phyloP scores from a whole-genome alignment of 371 early-diverging fungal species.

The Mucor racemosus region DNA sequence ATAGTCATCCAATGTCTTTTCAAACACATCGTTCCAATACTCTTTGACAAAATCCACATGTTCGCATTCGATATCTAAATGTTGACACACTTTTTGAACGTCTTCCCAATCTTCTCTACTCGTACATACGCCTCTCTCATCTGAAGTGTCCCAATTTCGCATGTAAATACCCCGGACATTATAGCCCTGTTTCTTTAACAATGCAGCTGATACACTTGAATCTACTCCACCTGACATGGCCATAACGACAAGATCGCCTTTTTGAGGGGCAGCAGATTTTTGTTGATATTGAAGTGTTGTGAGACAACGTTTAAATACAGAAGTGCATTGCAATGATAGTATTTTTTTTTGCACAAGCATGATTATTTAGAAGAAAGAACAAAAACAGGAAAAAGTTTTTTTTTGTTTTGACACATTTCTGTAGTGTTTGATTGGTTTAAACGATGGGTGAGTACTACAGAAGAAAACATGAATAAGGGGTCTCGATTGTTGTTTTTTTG shows the following conservation, averaged over 20 bases:
- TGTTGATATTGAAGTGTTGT: slow-evolving; percentile 7
- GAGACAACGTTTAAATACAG: slow-evolving; percentile 12
- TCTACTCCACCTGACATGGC: slow-evolving; percentile 95
- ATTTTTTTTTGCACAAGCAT: slow-evolving; percentile 2
- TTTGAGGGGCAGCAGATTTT: neutral
- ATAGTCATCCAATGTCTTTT: slow-evolving; percentile 74
- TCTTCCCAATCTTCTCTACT: slow-evolving; percentile 83
- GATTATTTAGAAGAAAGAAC: neutral
- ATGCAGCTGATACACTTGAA: slow-evolving; percentile 70
- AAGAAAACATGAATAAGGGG: neutral
- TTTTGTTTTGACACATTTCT: slow-evolving; percentile 7
- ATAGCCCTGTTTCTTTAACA: slow-evolving; percentile 45
- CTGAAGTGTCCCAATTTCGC: slow-evolving; percentile 92
- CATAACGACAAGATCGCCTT: slow-evolving; percentile 58
- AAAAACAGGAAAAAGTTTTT: slow-evolving; percentile 1
- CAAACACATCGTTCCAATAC: slow-evolving; percentile 92
- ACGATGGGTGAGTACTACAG: neutral
- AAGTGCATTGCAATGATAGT: neutral
- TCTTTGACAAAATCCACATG: slow-evolving; percentile 83
- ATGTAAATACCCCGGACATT: slow-evolving; percentile 86
- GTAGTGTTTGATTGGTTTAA: neutral
- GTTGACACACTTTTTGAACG: slow-evolving; percentile 74
- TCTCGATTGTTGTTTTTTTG: slow-evolving; percentile 10
- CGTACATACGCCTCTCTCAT: slow-evolving; percentile 83
- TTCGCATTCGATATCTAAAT: slow-evolving; percentile 70